These are phyloP conservation scores for Aspergillus flavus DNA, from an alignment of 2,329 filamentous ascomycete genomes.

Conservation along the genomic window DNA sequence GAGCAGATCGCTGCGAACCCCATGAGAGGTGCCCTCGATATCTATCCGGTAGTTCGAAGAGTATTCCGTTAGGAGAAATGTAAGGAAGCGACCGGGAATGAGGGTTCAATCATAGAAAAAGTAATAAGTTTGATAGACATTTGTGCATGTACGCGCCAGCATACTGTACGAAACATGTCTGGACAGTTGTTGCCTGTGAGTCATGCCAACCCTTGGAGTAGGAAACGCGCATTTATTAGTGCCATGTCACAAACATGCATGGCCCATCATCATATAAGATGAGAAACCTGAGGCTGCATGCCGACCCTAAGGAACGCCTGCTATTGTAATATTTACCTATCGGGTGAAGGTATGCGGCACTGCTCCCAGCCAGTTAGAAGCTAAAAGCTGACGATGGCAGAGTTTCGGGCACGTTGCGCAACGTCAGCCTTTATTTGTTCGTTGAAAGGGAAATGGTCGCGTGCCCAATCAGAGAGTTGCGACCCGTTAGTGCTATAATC, in stretches of 20 bases:
- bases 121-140: background rate
- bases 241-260: constrained; percentile 1
- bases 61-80: background rate
- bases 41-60: background rate
- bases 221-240: background rate
- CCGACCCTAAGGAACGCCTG: background rate
- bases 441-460: constrained; percentile 1
- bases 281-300: background rate
- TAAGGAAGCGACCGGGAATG: background rate
- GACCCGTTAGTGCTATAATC: background rate
- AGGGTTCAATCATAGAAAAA: background rate
- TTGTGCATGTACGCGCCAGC: background rate
- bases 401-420: constrained; percentile 3
- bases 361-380: background rate
- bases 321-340: background rate
- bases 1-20: background rate
- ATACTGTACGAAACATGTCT: constrained; percentile 2
- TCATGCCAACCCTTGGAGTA: background rate
- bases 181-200: background rate
- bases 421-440: constrained; percentile 1
- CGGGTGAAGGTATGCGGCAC: background rate
- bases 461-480: constrained; percentile 3
- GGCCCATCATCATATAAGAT: background rate
- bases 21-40: background rate
- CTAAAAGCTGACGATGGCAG: background rate